Percentiles rank a stretch among this genome's conserved stretches.
These are phyloP conservation scores for Capsicum baccatum DNA, from an alignment of 257 asterid genomes.

Conservation along the genomic window DNA sequence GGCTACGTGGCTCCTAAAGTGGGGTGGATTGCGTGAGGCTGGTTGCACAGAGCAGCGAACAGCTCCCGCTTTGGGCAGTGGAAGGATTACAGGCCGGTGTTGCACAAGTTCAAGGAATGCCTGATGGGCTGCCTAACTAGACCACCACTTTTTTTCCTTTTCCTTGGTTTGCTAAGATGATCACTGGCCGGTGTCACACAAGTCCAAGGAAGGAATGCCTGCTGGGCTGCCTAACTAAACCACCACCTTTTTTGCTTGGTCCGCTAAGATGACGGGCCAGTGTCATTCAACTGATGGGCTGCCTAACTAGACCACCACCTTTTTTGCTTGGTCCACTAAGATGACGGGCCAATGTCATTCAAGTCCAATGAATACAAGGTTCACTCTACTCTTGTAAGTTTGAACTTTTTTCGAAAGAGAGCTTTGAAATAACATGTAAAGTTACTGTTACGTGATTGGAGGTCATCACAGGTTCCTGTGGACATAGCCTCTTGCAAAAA, in stretches of 20 bases:
- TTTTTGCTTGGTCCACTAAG: too few species aligned
- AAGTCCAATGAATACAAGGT: too few species aligned
- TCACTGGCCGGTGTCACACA: not conserved
- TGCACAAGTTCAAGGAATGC: not conserved
- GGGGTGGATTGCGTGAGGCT: conserved; percentile 9
- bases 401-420: too few species aligned
- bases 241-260: not conserved
- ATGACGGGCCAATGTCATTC: too few species aligned
- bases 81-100: not conserved
- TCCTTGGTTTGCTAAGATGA: not conserved
- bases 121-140: not conserved
- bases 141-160: not conserved
- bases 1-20: not conserved
- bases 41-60: not conserved
- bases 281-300: not conserved
- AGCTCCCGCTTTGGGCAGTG: not conserved
- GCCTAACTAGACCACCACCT: not conserved
- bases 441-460: too few species aligned
- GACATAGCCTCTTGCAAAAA: too few species aligned
- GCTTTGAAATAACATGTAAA: too few species aligned
- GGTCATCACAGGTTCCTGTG: too few species aligned
- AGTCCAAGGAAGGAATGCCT: not conserved
- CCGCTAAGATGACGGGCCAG: not conserved
- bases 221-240: not conserved
- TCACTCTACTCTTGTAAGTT: too few species aligned